Conservation (phyloP, 805 yeast species). For the Saccharomycopsis olivae region DNA sequence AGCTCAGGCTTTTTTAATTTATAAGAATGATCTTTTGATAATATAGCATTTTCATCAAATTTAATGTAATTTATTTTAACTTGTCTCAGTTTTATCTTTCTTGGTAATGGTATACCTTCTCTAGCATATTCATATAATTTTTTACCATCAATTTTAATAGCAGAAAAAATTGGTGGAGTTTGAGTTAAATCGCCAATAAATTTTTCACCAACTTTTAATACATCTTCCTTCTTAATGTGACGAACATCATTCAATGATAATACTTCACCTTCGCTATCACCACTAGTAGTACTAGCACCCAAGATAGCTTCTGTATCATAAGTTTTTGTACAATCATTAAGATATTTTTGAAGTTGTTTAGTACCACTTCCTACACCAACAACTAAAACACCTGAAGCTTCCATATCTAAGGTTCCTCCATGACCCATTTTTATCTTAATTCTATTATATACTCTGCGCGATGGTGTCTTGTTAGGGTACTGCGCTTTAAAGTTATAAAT, state of each 20-base stretch:
- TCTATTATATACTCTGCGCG: conserved; percentile 39
- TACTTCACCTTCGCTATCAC: conserved; percentile 84
- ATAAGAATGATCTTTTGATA: conserved; percentile 48
- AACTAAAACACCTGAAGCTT: conserved; percentile 90
- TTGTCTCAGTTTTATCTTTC: conserved; percentile 66
- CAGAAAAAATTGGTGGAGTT: conserved; percentile 92
- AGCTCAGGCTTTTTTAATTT: conserved; percentile 30
- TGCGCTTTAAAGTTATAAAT: conserved; percentile 27
- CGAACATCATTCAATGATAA: conserved; percentile 44
- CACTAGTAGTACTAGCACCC: conserved; percentile 89
- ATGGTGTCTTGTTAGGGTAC: conserved; percentile 31
- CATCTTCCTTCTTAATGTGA: conserved; percentile 44
- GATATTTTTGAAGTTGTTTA: conserved; percentile 59
- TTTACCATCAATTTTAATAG: conserved; percentile 88
- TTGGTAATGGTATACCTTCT: conserved; percentile 74
- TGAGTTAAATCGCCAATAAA: conserved; percentile 78
- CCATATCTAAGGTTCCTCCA: conserved; percentile 95
- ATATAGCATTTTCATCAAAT: conserved; percentile 36
- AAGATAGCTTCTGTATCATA: conserved; percentile 79
- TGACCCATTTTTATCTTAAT: conserved; percentile 84
- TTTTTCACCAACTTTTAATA: conserved; percentile 41
- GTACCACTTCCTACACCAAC: conserved; percentile 93
- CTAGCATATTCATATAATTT: conserved; percentile 93
- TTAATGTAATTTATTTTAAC: conserved; percentile 49
- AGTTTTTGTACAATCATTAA: conserved; percentile 64